Conservation (phyloP, 768 basidiomycete genomes). For the Pulveroboletus frians region DNA sequence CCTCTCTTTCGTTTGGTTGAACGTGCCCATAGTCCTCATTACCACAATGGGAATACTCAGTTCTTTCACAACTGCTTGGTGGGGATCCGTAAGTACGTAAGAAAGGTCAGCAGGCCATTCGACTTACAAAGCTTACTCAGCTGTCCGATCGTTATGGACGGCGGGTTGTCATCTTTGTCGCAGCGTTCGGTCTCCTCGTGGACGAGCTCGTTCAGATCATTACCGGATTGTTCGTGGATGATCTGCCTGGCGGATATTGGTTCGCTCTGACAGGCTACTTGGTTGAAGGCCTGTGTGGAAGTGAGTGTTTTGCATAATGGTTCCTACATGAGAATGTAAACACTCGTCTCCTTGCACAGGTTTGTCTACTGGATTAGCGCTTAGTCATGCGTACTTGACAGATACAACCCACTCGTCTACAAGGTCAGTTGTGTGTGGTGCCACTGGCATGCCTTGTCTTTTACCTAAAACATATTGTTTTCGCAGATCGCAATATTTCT, state of each 20-base stretch:
- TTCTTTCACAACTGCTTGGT: slow-evolving; percentile 79
- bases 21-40: slow-evolving; percentile 46
- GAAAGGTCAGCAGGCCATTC: background rate
- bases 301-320: slow-evolving; percentile 34
- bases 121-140: slow-evolving; percentile 30
- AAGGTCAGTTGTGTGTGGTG: slow-evolving; percentile 38
- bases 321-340: background rate
- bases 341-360: slow-evolving; percentile 35
- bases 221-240: slow-evolving; percentile 52
- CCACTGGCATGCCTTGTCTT: background rate
- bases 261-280: slow-evolving; percentile 63
- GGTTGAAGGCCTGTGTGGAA: slow-evolving; percentile 68
- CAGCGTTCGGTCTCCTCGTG: slow-evolving; percentile 53
- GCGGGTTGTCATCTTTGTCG: slow-evolving; percentile 55
- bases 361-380: slow-evolving; percentile 43
- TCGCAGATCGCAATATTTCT: slow-evolving; percentile 58
- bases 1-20: background rate
- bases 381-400: slow-evolving; percentile 61
- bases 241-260: slow-evolving; percentile 78
- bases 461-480: background rate
- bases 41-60: slow-evolving; percentile 66
- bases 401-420: slow-evolving; percentile 55
- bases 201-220: slow-evolving; percentile 64
- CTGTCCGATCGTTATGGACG: slow-evolving; percentile 78
- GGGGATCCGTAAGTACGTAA: slow-evolving; percentile 62